Percentiles rank a stretch among this genome's conserved stretches.
phyloP scores from a whole-genome alignment of 306 rosid genomes.

The Begonia masoniana region DNA sequence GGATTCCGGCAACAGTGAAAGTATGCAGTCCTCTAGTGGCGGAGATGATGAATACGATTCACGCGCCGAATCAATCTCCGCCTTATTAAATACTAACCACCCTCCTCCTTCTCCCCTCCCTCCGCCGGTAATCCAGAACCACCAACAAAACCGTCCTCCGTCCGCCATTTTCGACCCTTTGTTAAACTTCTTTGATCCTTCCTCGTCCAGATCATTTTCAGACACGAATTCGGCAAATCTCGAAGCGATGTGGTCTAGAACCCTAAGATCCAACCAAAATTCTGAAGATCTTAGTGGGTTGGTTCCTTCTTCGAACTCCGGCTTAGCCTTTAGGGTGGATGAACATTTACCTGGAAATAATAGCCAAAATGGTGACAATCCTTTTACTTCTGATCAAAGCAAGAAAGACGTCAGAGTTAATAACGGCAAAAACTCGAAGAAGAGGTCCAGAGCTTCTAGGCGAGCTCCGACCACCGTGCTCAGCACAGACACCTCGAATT shows the following conservation, averaged over 20 bases:
- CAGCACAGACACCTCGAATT: conserved; percentile 81
- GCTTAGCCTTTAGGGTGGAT: not conserved
- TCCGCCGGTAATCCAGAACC: conserved; percentile 10
- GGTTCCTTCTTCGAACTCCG: not conserved
- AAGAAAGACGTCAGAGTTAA: not conserved
- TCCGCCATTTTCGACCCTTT: conserved; percentile 32
- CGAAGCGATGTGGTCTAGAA: not conserved
- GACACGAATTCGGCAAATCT: not conserved
- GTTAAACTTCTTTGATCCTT: conserved; percentile 44
- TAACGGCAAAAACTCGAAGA: conserved; percentile 56
- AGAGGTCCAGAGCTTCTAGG: conserved; percentile 80
- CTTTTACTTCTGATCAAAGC: not conserved
- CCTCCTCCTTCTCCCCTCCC: conserved; percentile 19
- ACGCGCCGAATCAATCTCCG: conserved; percentile 50
- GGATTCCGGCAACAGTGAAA: conserved; percentile 87
- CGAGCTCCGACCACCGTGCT: conserved; percentile 94
- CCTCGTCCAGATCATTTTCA: conserved; percentile 15
- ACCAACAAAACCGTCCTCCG: conserved; percentile 12
- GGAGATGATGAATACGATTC: conserved; percentile 85
- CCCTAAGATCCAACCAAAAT: not conserved
- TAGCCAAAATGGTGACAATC: not conserved
- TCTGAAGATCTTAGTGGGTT: not conserved
- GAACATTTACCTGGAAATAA: not conserved
- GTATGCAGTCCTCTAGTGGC: conserved; percentile 85
- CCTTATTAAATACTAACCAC: conserved; percentile 22